These are phyloP conservation scores for Pyrenophora tritici-repentis DNA, from an alignment of 2,329 filamentous ascomycete genomes.

Conservation along the genomic window DNA sequence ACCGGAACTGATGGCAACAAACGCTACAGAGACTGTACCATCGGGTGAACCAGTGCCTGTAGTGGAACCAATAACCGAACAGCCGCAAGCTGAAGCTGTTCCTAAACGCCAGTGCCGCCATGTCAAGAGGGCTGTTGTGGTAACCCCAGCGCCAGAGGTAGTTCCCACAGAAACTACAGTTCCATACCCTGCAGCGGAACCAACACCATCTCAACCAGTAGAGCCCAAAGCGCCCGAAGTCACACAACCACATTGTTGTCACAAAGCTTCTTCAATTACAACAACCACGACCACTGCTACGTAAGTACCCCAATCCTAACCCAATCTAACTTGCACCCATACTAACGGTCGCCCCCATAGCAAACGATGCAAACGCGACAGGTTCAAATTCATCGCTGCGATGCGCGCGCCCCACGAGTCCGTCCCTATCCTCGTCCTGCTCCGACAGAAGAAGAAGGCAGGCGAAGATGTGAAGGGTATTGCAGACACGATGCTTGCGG, in stretches of 20 bases:
- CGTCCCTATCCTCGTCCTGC: slow-evolving; percentile 18
- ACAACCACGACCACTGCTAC: slow-evolving; percentile 9
- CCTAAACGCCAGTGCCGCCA: not conserved
- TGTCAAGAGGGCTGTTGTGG: no score
- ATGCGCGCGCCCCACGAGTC: slow-evolving; percentile 16
- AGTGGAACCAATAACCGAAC: no score
- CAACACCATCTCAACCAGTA: not conserved
- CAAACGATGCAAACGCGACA: slow-evolving; percentile 12
- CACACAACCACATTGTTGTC: not conserved
- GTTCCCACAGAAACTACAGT: not conserved
- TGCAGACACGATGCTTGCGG: slow-evolving; percentile 14
- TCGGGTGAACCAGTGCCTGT: no score
- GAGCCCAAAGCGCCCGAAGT: not conserved
- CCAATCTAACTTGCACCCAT: not conserved
- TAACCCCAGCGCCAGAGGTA: not conserved
- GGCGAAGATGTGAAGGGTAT: slow-evolving; percentile 30
- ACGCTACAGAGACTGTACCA: not conserved
- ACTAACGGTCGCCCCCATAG: slow-evolving; percentile 1
- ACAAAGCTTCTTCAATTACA: slow-evolving; percentile 4
- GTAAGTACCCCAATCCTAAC: not conserved
- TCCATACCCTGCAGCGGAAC: not conserved
- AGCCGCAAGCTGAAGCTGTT: not conserved
- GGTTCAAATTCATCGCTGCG: slow-evolving; percentile 5
- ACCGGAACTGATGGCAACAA: not conserved
- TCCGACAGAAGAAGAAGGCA: slow-evolving; percentile 29